Base-by-base conservation (phyloP, 768 basidiomycete species). In the Lyophyllum decastes region DNA sequence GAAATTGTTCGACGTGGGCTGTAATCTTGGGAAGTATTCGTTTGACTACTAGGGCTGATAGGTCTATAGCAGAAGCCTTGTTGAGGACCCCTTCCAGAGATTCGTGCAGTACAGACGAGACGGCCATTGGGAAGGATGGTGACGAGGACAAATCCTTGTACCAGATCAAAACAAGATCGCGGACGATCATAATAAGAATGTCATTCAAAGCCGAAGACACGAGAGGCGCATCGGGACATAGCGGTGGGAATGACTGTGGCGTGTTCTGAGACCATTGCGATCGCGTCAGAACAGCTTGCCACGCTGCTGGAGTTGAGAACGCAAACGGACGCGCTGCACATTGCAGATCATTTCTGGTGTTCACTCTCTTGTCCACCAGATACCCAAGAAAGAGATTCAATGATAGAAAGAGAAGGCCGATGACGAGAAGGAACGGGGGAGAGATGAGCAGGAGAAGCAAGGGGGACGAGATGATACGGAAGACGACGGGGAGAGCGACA, bases 241-340 rank as follows among this genome's bases (percentile, higher is more conserved):
- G 72, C 8, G 87, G 83, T 0, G 88, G 80, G 19, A 89, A 77
- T n/a, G 84, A 76, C 65, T 87, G 86, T 0, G 88, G 85, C 3
- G 85, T 75, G 56, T 79, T 84, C 62, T 88, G 85, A 2, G 91
- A 91, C 95, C 94, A 96, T 70, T 90, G 86, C n/a, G 92, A 92
- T 30, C 94, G 86, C 45, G 85, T 94, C 50, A 92, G 78, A 47
- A 93, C 90, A 0, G 89, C 94, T 66, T 95, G 92, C 95, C 95
- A 97, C 30, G 94, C 95, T 55, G 95, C 93, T 24, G 94, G 92
- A 2, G 94, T 94, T 4, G 93, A 92, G 76, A 97, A 96, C 2
- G 85, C 82, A 48, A 95, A 79, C 0, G 92, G 92, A 34, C 85
- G 83, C 17, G 92, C 87, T 0, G 88, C 85, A 55, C 76, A 73